A percentile compares a stretch with the other conserved stretches of the same genome.
Evolutionary conservation across 1,139 yeast species (phyloP).

Genomic region (Yarrowia galli): DNA sequence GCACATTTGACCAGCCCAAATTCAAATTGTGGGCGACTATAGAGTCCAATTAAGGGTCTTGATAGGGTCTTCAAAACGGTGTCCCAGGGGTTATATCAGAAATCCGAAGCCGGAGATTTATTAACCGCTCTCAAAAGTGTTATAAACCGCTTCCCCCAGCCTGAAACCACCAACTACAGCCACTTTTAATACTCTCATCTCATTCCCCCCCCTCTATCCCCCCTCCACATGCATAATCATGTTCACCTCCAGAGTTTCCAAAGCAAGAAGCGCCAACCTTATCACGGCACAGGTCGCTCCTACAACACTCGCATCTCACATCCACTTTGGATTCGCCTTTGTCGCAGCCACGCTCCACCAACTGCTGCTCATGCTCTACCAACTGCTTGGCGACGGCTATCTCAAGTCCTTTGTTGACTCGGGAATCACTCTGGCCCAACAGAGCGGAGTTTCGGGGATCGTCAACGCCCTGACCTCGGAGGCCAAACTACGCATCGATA

Average conservation of each 20-base stretch:
- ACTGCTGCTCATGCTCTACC: conserved; percentile 31
- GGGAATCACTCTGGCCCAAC: conserved; percentile 31
- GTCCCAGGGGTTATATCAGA: no score
- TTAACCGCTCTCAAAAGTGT: background rate
- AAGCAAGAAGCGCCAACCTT: conserved; percentile 31
- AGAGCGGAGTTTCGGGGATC: conserved; percentile 17
- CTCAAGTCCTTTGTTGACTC: conserved; percentile 29
- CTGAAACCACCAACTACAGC: background rate
- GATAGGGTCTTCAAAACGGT: background rate
- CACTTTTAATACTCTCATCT: background rate
- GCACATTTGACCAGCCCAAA: conserved; percentile 23
- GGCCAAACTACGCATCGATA: conserved; percentile 32
- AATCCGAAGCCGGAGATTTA: no score
- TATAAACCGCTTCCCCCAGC: no score
- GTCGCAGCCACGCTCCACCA: background rate
- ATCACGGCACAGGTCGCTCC: no score
- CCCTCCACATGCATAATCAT: conserved; percentile 27
- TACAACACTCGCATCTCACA: background rate
- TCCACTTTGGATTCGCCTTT: conserved; percentile 16
- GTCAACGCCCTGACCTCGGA: conserved; percentile 31
- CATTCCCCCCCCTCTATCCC: background rate
- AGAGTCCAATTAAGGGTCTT: no score
- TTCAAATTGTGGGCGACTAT: background rate
- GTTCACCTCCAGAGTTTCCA: conserved; percentile 26
- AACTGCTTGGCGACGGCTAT: conserved; percentile 36